Percentiles rank a stretch among this genome's conserved stretches.
phyloP scores from a whole-genome alignment of 768 basidiomycete genomes.

The Mycena epipterygia region DNA sequence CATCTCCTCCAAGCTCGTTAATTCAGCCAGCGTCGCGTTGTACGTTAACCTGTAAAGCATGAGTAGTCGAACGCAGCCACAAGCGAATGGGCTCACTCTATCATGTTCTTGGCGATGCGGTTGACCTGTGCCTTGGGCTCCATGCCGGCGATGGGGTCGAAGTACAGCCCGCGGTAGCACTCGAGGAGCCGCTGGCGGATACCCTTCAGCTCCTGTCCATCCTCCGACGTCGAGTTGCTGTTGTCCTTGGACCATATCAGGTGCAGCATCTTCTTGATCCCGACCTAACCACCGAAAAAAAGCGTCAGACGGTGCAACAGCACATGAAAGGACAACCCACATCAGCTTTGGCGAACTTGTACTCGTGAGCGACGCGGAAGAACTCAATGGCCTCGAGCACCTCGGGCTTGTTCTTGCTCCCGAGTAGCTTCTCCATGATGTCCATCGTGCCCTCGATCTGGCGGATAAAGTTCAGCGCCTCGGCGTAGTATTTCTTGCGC shows the following conservation, averaged over 20 bases:
- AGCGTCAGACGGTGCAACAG: neutral
- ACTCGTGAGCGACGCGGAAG: slow-evolving; percentile 86
- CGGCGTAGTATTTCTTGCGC: slow-evolving; percentile 88
- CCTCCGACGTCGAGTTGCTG: slow-evolving; percentile 74
- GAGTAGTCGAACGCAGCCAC: neutral
- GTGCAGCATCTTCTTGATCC: slow-evolving; percentile 97
- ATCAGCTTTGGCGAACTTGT: slow-evolving; percentile 83
- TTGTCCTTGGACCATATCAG: slow-evolving; percentile 98
- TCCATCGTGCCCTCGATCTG: slow-evolving; percentile 74
- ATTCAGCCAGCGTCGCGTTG: slow-evolving; percentile 91
- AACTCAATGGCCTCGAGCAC: slow-evolving; percentile 91
- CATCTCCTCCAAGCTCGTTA: slow-evolving; percentile 97
- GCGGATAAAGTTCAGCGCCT: slow-evolving; percentile 87
- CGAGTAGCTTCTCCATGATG: slow-evolving; percentile 81
- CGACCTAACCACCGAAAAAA: slow-evolving; percentile 61
- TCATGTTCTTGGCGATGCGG: slow-evolving; percentile 96
- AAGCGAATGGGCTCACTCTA: slow-evolving; percentile 73
- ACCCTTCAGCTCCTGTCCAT: slow-evolving; percentile 84
- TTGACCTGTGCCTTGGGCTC: slow-evolving; percentile 90
- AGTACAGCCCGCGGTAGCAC: slow-evolving; percentile 89
- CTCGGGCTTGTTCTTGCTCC: slow-evolving; percentile 88
- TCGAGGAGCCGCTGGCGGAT: slow-evolving; percentile 90
- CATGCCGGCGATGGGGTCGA: slow-evolving; percentile 82
- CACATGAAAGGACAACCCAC: slow-evolving; percentile 53
- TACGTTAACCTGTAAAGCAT: slow-evolving; percentile 79